Percentiles rank a stretch among this genome's conserved stretches.
These are phyloP conservation scores for Trichosanthes truncata DNA, from an alignment of 306 rosid genomes.

Conservation along the genomic window DNA sequence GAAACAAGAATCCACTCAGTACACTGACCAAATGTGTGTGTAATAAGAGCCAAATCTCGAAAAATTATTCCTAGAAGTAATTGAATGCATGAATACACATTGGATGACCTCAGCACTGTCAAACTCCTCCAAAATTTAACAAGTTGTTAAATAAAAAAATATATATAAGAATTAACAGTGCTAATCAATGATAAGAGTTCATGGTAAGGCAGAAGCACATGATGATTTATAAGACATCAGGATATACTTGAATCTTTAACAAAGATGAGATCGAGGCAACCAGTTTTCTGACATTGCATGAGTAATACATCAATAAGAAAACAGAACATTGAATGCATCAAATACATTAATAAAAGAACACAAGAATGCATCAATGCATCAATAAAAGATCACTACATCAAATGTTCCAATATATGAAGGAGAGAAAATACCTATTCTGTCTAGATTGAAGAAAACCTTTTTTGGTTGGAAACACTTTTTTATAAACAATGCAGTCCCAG, in stretches of 20 bases:
- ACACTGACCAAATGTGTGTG: background rate
- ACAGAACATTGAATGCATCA: background rate
- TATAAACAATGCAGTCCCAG: constrained; percentile 81
- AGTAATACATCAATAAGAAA: background rate
- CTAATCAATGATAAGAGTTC: background rate
- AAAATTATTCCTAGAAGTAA: background rate
- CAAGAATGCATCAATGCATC: constrained; percentile 1
- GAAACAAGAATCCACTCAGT: background rate
- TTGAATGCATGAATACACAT: background rate
- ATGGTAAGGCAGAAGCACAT: background rate
- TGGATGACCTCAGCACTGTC: background rate
- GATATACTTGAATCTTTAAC: background rate
- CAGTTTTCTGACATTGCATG: background rate
- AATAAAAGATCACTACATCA: background rate
- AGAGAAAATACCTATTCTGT: constrained; percentile 53
- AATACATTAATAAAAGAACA: background rate
- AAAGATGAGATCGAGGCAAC: background rate
- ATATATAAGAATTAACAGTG: background rate
- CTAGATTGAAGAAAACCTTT: constrained; percentile 71
- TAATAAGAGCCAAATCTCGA: background rate
- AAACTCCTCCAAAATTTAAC: background rate
- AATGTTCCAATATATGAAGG: background rate
- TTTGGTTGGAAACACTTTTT: constrained; percentile 80
- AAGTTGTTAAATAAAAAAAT: background rate
- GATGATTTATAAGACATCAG: background rate